Conservation (phyloP, 768 basidiomycete species). For the Lentinus brumalis region DNA sequence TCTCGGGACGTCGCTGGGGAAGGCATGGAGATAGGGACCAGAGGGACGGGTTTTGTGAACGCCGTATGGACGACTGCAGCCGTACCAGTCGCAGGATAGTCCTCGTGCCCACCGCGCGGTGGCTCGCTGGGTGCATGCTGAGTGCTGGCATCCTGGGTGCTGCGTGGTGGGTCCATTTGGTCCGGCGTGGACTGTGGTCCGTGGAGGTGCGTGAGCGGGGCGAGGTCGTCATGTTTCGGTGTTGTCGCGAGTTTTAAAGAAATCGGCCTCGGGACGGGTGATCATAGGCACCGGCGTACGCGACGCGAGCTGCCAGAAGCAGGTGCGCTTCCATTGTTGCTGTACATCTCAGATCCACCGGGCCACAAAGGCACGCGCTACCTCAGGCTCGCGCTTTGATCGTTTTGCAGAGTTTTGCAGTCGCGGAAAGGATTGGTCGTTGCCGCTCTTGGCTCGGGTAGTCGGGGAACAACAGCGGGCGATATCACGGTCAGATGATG, state of each 20-base stretch:
- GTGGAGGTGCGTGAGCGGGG: neutral
- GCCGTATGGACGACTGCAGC: constrained; percentile 1
- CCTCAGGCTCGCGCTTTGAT: too few species aligned
- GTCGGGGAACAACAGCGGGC: too few species aligned
- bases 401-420: too few species aligned
- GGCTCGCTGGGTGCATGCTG: neutral
- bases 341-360: neutral
- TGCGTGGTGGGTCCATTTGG: constrained; percentile 4
- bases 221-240: neutral
- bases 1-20: neutral
- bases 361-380: too few species aligned
- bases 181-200: neutral
- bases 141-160: constrained; percentile 3
- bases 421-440: too few species aligned
- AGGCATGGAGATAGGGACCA: constrained; percentile 8
- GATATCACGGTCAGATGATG: too few species aligned
- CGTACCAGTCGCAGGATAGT: neutral
- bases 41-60: constrained; percentile 13
- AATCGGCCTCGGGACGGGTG: too few species aligned
- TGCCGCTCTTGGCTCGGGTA: too few species aligned
- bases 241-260: too few species aligned
- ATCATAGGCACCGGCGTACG: too few species aligned
- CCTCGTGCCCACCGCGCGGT: constrained; percentile 11
- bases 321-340: neutral
- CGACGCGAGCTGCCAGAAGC: neutral